Evolutionary conservation across 257 asterid species (phyloP), one percentile per base, ranked within the genome.

Genomic region (Knoxia roxburghii): DNA sequence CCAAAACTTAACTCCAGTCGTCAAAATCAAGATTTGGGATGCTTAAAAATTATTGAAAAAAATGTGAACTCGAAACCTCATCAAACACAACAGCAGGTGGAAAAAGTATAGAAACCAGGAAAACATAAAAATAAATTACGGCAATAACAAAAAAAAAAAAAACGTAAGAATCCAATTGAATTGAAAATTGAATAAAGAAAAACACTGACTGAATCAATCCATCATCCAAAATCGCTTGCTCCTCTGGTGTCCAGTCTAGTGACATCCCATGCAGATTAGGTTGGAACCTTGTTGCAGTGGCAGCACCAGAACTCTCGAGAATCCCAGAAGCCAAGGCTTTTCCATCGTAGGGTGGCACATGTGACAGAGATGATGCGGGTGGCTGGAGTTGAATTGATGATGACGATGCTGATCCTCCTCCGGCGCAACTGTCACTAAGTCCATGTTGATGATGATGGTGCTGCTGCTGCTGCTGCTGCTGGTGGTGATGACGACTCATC

Each of bases 171-270:
- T 7, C 20, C 58, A 18, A 41, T 60, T 37, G 20, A 46, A 50
- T 37, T 9, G 30, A 40, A 45, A 46, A 32, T 2, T 24, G 6
- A 53, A 21, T 7, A 10, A 54, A 61, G 46, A 65, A 57, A 62
- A 27, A 15, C 39, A 63, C 91, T 82, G 24, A 91, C 98, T 84
- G 64, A 57, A 72, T 70, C 76, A 89, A 73, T 32, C 90, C 91
- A 33, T 87, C 92, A 29, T 91, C 98, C 67, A 91, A 64, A 1
- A 75, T 57, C 18, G 81, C 71, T 68, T 91, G 98, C 64, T 91
- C 98, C 29, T 91, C 95, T 17, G 80, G 87, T 21, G 89, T 89
- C 98, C 98, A 91, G 32, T 91, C 96, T 96, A 84, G 82, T 55
- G 96, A 83, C 62, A 91, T 80, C 27, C 82, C 84, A 70, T 84